Base-by-base conservation (phyloP, 1,284 basidiomycete genomes). In the Apiotrichum porosum region DNA sequence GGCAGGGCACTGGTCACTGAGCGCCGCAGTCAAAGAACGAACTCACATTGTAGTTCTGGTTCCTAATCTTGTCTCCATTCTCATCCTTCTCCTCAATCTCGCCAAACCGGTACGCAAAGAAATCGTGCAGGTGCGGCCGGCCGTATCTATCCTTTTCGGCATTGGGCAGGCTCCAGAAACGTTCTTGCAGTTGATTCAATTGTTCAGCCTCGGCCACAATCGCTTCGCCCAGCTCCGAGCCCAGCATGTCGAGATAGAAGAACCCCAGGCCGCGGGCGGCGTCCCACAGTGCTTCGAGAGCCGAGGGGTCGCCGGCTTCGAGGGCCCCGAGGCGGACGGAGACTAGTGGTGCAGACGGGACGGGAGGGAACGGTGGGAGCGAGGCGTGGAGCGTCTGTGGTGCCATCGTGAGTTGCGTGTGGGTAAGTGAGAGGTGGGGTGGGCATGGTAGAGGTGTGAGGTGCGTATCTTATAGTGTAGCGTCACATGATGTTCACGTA, bases 221-320 rank as follows among this genome's bases (percentile, higher is more conserved):
- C 13, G 24, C 32, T 41, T 63, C 57, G 28, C 61, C 61, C 2
- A 61, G 47, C 18, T 36, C 13, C 4, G 51, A 57, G 21, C 54
- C 60, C 1, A 46, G 17, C 52, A 60, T 55, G 49, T 63, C 56
- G 19, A 62, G 49, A 54, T 63, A 63, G 55, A 63, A 63, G 52
- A 63, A 63, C n/a, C 62, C 62, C 14, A 63, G 56, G 30, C 52
- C 26, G 30, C 57, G 52, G 38, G 52, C 56, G 9, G 58, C 56
- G 24, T 48, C 21, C 37, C 57, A 63, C 41, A 63, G 51, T 6
- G 52, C 51, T 5, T 26, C 41, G 4, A 46, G 43, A 42, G 56
- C 56, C n/a, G 37, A 38, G 10, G 24, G 44, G 22, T 63, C 56
- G 36, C 43, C 30, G 12, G 50, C 44, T 42, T 58, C 51, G 22